Evolutionary conservation across 371 early-diverging fungal genomes (phyloP), one percentile per base, ranked within the genome.

Genomic region (Haplosporangium sp.): DNA sequence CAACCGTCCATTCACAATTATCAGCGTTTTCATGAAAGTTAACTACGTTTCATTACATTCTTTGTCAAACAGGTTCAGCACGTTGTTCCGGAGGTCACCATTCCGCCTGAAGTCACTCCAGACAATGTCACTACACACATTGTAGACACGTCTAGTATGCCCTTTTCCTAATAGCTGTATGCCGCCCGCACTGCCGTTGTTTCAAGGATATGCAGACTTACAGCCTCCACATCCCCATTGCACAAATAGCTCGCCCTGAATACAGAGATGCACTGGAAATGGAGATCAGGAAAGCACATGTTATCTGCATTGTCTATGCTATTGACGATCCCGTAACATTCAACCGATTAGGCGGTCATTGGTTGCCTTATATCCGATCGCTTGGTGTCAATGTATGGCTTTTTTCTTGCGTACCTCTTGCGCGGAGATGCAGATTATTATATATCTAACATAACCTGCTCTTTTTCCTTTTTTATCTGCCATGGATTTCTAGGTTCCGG

Each of bases 41-140:
- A 29, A 29, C 29, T 29, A 29, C 29, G 29, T 29, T 29, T 29
- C 29, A 38, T 64, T 18, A 21, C 36, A 23, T 48, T 48, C 53
- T 55, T 38, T 56, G 41, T 20, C 38, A 20, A 37, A 18, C 79
- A 98, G 97, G 94, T 98, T 45, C 97, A 96, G 73, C 94, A 95
- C 69, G 95, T 98, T 45, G 94, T 98, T 62, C 98, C 98, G 36
- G 99, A 97, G 81, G 96, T 98, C 42, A 97, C 97, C 16, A 98
- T 99, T 65, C 99, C 99, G 38, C 96, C 98, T 55, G 97, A 98
- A 74, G 94, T 97, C 80, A 97, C 98, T 41, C 93, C 95, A 2
- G 99, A 98, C 74, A 95, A 95, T 65, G 96, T 96, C 23, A 96
- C 96, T 18, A 97, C 97, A 37, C 94, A 95, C 75, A 95, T 99